Conservation (phyloP, 495 filamentous ascomycete species). For the Penicillium pulvis region DNA sequence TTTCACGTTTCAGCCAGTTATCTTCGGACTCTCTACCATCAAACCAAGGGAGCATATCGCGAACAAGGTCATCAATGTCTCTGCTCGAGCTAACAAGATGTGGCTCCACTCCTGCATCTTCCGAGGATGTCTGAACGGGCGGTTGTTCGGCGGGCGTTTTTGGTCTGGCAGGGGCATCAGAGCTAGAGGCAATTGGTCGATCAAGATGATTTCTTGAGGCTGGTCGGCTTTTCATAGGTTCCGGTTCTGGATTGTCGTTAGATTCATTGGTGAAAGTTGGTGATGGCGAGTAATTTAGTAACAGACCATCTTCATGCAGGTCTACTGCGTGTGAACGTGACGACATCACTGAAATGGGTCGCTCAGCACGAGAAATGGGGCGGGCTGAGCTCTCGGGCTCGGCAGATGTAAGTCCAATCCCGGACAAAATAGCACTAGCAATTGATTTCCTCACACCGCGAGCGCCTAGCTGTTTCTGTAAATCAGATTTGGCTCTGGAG, state of each 20-base stretch:
- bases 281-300: neutral
- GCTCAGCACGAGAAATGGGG: conserved; percentile 34
- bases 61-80: conserved; percentile 82
- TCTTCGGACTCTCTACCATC: conserved; percentile 88
- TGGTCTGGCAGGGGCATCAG: conserved; percentile 22
- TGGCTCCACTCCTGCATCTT: conserved; percentile 72
- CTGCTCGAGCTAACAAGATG: conserved; percentile 75
- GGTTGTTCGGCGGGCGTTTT: conserved; percentile 24
- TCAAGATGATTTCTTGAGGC: conserved; percentile 27
- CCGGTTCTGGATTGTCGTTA: conserved; percentile 16
- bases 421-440: conserved; percentile 71
- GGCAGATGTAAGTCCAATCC: conserved; percentile 56
- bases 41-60: conserved; percentile 76
- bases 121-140: conserved; percentile 13
- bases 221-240: conserved; percentile 20
- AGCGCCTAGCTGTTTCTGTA: conserved; percentile 77
- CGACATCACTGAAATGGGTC: conserved; percentile 32
- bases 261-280: neutral
- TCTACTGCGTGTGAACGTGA: conserved; percentile 30
- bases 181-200: conserved; percentile 20
- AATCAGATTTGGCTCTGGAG: conserved; percentile 79
- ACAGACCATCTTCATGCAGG: conserved; percentile 29
- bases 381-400: conserved; percentile 33
- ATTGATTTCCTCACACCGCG: conserved; percentile 84
- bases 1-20: conserved; percentile 87